Conservation (phyloP, 129 eudicot genomes). For the Kitagawia praeruptora region DNA sequence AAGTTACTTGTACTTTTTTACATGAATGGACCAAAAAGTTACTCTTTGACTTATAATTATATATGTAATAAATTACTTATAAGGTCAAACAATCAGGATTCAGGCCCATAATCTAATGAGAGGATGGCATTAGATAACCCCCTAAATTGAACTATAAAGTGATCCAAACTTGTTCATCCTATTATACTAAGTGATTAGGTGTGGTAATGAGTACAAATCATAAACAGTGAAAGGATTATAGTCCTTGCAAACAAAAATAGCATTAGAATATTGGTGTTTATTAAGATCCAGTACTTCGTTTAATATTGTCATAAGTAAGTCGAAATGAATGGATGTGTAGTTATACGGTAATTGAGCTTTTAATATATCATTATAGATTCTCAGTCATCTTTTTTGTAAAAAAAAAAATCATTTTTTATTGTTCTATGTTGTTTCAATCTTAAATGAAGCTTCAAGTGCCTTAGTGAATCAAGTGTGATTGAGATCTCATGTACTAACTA, state of each 20-base stretch:
- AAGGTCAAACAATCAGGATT: not conserved
- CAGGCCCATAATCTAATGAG: not conserved
- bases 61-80: not conserved
- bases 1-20: not conserved
- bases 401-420: not conserved
- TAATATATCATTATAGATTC: not conserved
- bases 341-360: not conserved
- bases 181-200: not conserved
- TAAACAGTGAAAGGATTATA: no score
- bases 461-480: not conserved
- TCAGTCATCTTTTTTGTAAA: not conserved
- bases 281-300: no score
- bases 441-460: not conserved
- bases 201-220: not conserved
- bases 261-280: not conserved
- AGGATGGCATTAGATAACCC: not conserved
- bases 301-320: not conserved
- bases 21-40: no score
- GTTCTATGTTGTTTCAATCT: not conserved
- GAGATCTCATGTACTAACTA: conserved; percentile 4
- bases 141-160: not conserved
- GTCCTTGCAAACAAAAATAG: not conserved
- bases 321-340: no score
- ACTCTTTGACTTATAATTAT: not conserved
- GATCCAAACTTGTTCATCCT: not conserved